Evolutionary conservation across 768 basidiomycete species (phyloP).

Genomic region (Arthromyces matolae): DNA sequence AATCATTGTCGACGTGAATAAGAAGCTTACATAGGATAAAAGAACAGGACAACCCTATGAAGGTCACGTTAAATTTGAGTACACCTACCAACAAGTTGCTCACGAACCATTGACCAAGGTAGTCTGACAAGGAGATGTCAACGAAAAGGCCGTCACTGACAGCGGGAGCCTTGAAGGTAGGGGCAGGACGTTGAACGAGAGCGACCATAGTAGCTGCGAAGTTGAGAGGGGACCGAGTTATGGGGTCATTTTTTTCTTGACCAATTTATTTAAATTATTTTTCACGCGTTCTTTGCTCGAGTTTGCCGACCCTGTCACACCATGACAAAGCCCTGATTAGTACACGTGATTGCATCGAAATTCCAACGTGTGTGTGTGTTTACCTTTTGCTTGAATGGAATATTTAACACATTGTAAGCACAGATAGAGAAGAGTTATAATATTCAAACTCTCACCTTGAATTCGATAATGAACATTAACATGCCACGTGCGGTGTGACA

Average conservation of each 20-base stretch:
- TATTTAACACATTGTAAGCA: too few species aligned
- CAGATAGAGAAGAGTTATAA: too few species aligned
- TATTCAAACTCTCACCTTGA: too few species aligned
- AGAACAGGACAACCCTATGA: slow-evolving; percentile 84
- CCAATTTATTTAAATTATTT: slow-evolving; percentile 10
- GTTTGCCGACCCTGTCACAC: neutral
- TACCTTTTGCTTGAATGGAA: too few species aligned
- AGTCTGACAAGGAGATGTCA: slow-evolving; percentile 70
- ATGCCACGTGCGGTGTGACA: too few species aligned
- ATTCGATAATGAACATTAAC: too few species aligned
- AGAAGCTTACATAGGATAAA: slow-evolving; percentile 81
- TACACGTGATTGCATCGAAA: neutral
- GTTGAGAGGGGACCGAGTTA: neutral
- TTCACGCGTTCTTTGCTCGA: slow-evolving; percentile 22
- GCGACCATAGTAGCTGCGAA: slow-evolving; percentile 41
- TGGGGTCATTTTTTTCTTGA: slow-evolving; percentile 5
- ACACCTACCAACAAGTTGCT: slow-evolving; percentile 2
- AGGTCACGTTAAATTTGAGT: slow-evolving; percentile 7
- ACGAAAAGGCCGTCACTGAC: slow-evolving; percentile 77
- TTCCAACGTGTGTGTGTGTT: too few species aligned
- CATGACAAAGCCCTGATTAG: slow-evolving; percentile 1
- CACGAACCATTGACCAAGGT: slow-evolving; percentile 76
- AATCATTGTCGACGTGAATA: neutral
- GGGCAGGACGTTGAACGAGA: slow-evolving; percentile 81
- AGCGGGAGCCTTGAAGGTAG: slow-evolving; percentile 69